phyloP scores from a whole-genome alignment of 2,329 filamentous ascomycete species.

The Acephala macrosclerotiorum region DNA sequence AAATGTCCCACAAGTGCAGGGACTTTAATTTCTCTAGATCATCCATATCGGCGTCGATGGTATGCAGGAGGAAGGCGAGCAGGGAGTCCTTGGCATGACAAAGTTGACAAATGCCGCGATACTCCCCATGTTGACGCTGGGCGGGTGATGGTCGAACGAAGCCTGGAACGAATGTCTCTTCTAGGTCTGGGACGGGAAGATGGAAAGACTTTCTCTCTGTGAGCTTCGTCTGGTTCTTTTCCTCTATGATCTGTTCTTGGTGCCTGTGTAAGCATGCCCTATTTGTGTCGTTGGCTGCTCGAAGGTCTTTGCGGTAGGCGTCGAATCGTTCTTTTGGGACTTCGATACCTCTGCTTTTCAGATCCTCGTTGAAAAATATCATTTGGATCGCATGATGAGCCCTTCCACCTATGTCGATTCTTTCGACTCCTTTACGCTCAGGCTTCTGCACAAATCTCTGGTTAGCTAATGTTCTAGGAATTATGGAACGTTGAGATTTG shows the following conservation, averaged over 20 bases:
- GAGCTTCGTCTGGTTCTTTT: not conserved
- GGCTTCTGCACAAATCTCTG: too few relatives aligned
- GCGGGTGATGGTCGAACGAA: not conserved
- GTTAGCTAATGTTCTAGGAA: too few relatives aligned
- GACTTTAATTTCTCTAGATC: not conserved
- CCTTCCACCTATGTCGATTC: not conserved
- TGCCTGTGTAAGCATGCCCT: not conserved
- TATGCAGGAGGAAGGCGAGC: not conserved
- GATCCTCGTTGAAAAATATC: not conserved
- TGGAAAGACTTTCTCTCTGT: not conserved
- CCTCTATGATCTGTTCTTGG: not conserved
- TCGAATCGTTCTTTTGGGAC: not conserved
- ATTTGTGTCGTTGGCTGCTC: not conserved
- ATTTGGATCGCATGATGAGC: not conserved
- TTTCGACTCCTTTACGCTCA: not conserved
- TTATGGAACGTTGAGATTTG: too few relatives aligned
- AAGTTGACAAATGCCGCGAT: not conserved
- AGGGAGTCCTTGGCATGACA: not conserved
- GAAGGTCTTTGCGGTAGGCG: not conserved
- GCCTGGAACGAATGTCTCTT: not conserved
- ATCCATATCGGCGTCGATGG: not conserved
- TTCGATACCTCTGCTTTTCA: not conserved
- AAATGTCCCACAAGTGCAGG: not conserved
- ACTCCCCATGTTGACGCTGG: not conserved
- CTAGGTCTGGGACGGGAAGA: not conserved